Evolutionary conservation across 352 stramenopile genomes (phyloP), one percentile per base, ranked within the genome.

Genomic region (Phytophthora ramorum): DNA sequence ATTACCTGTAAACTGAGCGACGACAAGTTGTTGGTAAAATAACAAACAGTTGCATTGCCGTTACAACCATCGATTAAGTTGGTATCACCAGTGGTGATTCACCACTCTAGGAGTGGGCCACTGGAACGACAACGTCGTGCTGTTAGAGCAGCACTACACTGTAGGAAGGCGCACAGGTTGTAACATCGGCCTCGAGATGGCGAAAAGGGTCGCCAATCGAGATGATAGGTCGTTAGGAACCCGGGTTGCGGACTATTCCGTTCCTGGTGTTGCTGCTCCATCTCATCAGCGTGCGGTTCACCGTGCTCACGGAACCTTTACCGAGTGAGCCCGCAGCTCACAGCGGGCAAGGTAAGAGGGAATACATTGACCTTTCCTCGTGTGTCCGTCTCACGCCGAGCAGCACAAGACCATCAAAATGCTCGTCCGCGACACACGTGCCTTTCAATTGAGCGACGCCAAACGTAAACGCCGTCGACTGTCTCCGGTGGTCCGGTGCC

Each of bases 251-350:
- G 57, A 65, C 57, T 19, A 66, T 47, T 44, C 58, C 41, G n/a
- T 55, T 66, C 32, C 32, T 53, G 3, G 24, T 5, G 49, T 28
- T 30, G 30, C 10, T 48, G 58, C 49, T 66, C 58, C 49, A 55
- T 65, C 58, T 58, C 58, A 65, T 26, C 47, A 46, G 14, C 13
- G 19, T 52, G 28, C 13, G 28, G n/a, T n/a, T 35, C 54, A 14
- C 16, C 38, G 13, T n/a, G n/a, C n/a, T 43, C 12, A 12, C 35
- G 35, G 14, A 45, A 24, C 38, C 38, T 45, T 45, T 45, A 45
- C 38, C n/a, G n/a, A n/a, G n/a, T n/a, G n/a, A n/a, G 24, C 24
- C 24, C 24, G 24, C 24, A 28, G 24, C 24, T n/a, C n/a, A n/a
- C n/a, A n/a, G n/a, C n/a, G n/a, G n/a, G n/a, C n/a, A n/a, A n/a